Conservation (phyloP, 352 stramenopile genomes). For the Thalassiosira hispida region DNA sequence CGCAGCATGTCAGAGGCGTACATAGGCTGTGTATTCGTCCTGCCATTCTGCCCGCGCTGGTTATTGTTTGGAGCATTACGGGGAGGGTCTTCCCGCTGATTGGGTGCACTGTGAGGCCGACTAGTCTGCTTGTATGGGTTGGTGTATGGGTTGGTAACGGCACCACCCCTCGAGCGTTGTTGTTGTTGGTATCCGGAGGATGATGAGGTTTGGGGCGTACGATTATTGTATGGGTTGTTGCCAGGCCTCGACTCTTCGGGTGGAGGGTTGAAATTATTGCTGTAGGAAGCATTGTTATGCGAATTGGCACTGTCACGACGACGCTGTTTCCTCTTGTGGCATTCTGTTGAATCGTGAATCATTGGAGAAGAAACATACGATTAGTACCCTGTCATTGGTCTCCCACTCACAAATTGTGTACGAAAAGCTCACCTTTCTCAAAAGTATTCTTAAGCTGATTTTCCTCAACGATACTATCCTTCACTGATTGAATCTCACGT, state of each 20-base stretch:
- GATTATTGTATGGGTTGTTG: constrained; percentile 13
- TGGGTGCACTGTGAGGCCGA: neutral
- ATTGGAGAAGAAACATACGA: neutral
- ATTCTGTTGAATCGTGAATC: constrained; percentile 24
- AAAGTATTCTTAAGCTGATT: constrained; percentile 52
- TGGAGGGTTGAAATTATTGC: constrained; percentile 28
- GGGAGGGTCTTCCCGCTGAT: neutral
- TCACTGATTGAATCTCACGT: constrained; percentile 27
- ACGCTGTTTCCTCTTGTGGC: constrained; percentile 41
- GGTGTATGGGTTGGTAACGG: constrained; percentile 8
- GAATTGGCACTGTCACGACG: constrained; percentile 25
- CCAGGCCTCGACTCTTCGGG: constrained; percentile 1
- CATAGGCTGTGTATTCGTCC: neutral
- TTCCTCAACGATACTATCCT: constrained; percentile 35
- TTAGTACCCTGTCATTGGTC: neutral
- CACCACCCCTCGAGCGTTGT: neutral
- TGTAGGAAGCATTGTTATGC: constrained; percentile 3
- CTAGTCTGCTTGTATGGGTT: constrained; percentile 14
- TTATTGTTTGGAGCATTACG: constrained; percentile 4
- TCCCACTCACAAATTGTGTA: constrained; percentile 2
- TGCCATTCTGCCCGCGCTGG: constrained; percentile 8
- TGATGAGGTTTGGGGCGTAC: neutral
- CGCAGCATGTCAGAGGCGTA: constrained; percentile 30
- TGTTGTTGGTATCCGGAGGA: constrained; percentile 18
- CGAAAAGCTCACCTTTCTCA: constrained; percentile 43